phyloP scores from a whole-genome alignment of 768 basidiomycete genomes.

The Suillus occidentalis region DNA sequence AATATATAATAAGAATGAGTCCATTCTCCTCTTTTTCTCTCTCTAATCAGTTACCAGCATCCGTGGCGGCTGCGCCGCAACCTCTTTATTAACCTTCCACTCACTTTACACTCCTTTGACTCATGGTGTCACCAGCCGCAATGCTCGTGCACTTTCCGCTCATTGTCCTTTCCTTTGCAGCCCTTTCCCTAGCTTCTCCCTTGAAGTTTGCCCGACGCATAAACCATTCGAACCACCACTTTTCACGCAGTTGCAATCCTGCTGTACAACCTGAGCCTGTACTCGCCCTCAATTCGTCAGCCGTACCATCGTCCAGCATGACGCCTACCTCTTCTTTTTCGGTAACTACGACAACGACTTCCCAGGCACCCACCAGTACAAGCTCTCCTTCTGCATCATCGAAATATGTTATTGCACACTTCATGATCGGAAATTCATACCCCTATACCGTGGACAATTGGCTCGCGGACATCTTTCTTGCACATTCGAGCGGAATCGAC shows the following conservation, averaged over 20 bases:
- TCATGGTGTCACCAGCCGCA: not conserved
- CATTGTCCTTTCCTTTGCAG: not conserved
- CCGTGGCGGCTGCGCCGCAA: not conserved
- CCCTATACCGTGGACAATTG: conserved; percentile 49
- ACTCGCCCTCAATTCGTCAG: not conserved
- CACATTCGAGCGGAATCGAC: conserved; percentile 59
- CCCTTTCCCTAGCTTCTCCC: conserved; percentile 1
- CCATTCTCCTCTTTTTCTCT: not conserved
- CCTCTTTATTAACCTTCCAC: not conserved
- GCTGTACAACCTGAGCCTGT: not conserved
- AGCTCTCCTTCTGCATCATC: conserved; percentile 9
- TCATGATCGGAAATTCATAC: conserved; percentile 67
- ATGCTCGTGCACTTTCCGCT: conserved; percentile 2
- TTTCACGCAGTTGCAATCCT: not conserved
- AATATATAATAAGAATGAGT: not conserved
- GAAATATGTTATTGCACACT: conserved; percentile 57
- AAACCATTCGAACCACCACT: not conserved
- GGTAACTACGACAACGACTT: not conserved
- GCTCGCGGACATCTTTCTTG: conserved; percentile 54
- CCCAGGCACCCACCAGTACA: not conserved
- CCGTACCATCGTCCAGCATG: not conserved
- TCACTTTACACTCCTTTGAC: not conserved
- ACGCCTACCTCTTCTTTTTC: not conserved
- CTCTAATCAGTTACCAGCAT: not conserved
- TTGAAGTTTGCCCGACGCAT: not conserved